These are phyloP conservation scores for Candida succiphila DNA, from an alignment of 805 yeast genomes.

Conservation along the genomic window DNA sequence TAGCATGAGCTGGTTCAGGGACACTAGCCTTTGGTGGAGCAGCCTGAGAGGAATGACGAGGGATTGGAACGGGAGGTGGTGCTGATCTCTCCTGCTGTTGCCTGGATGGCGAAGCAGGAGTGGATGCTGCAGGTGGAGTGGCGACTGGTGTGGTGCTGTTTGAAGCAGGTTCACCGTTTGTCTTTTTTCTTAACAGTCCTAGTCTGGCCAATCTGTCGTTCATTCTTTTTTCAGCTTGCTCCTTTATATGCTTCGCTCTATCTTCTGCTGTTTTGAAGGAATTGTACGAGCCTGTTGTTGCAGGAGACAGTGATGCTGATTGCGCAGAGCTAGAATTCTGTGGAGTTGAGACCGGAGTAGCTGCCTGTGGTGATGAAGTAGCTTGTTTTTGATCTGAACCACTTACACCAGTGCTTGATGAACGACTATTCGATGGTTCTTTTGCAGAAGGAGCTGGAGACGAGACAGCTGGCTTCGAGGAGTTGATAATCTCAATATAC, in stretches of 20 bases:
- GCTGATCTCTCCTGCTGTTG: conserved; percentile 7
- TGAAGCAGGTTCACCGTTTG: conserved; percentile 3
- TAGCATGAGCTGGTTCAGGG: conserved; percentile 1
- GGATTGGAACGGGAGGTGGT: conserved; percentile 13
- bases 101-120: conserved; percentile 1
- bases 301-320: conserved; percentile 6
- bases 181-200: conserved; percentile 43
- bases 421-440: conserved; percentile 5
- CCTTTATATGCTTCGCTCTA: conserved; percentile 71
- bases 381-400: conserved; percentile 2
- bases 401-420: conserved; percentile 5
- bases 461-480: conserved; percentile 16
- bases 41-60: conserved; percentile 7
- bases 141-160: conserved; percentile 13
- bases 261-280: conserved; percentile 39
- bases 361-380: conserved; percentile 3
- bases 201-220: conserved; percentile 73
- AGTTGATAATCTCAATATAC: conserved; percentile 48
- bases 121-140: conserved; percentile 7
- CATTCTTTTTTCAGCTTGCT: conserved; percentile 77
- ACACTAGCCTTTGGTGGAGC: conserved; percentile 1
- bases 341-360: conserved; percentile 2
- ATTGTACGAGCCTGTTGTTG: conserved; percentile 10
- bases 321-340: conserved; percentile 6
- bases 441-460: conserved; percentile 2